Conservation (phyloP, 768 basidiomycete genomes). For the Pisolithus orientalis region DNA sequence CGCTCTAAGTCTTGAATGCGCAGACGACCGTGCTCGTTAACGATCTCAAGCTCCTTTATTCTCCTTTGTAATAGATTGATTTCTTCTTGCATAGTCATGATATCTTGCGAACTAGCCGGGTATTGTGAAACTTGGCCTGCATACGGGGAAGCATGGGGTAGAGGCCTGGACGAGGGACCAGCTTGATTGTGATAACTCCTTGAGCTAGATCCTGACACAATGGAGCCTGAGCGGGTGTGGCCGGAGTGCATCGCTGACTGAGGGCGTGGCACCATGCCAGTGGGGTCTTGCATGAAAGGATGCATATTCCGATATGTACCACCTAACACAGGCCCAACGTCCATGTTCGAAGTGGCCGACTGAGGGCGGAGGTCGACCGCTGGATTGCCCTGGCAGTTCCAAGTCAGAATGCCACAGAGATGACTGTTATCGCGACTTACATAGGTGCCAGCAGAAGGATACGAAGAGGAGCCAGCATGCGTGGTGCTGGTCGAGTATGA, state of each 20-base stretch:
- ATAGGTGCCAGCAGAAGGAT: conserved; percentile 28
- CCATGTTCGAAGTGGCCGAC: conserved; percentile 38
- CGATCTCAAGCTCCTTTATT: conserved; percentile 58
- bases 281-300: conserved; percentile 20
- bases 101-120: neutral
- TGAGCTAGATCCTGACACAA: conserved; percentile 13
- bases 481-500: conserved; percentile 30
- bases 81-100: conserved; percentile 37
- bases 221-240: conserved; percentile 13
- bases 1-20: conserved; percentile 44
- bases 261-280: conserved; percentile 18
- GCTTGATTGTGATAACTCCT: conserved; percentile 16
- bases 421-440: conserved; percentile 26
- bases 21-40: conserved; percentile 44
- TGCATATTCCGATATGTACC: conserved; percentile 34
- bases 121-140: conserved; percentile 4
- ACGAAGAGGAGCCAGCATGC: conserved; percentile 28
- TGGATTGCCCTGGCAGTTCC: conserved; percentile 19
- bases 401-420: conserved; percentile 6
- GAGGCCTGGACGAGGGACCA: conserved; percentile 8
- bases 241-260: conserved; percentile 13
- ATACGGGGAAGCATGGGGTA: conserved; percentile 2
- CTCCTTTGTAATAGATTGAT: conserved; percentile 48
- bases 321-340: conserved; percentile 43
- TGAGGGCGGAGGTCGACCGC: conserved; percentile 21